Conservation (phyloP, 140 eudicot genomes). For the Ambrosia hybrid region DNA sequence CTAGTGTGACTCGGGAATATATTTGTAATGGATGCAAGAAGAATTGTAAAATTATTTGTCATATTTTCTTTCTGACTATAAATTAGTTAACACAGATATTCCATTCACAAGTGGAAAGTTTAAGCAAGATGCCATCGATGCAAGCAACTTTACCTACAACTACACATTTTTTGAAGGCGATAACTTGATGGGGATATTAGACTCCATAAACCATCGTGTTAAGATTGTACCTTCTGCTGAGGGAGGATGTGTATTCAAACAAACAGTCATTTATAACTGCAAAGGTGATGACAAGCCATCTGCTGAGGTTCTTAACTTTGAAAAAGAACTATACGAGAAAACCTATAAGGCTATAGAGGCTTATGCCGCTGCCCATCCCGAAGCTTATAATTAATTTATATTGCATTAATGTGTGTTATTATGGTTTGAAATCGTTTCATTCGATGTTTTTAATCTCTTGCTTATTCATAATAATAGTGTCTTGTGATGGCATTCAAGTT, state of each 20-base stretch:
- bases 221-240: not conserved
- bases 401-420: not conserved
- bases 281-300: conserved; percentile 21
- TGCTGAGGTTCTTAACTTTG: conserved; percentile 2
- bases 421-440: not conserved
- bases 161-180: conserved; percentile 10
- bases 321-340: conserved; percentile 2
- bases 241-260: conserved; percentile 17
- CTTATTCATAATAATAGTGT: not conserved
- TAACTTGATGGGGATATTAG: conserved; percentile 7
- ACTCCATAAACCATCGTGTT: conserved; percentile 14
- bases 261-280: conserved; percentile 18
- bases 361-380: conserved; percentile 12
- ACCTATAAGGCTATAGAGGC: conserved; percentile 19
- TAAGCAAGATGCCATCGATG: conserved; percentile 6
- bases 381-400: not conserved
- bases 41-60: not conserved
- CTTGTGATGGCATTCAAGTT: not conserved
- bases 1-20: too few relatives aligned
- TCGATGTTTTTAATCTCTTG: not conserved
- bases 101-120: conserved; percentile 12
- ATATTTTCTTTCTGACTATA: not conserved
- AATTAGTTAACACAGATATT: not conserved
- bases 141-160: not conserved
- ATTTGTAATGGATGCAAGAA: too few relatives aligned